Conservation (phyloP, 192 early-diverging fungal genomes). For the Rhizophagus sp. region DNA sequence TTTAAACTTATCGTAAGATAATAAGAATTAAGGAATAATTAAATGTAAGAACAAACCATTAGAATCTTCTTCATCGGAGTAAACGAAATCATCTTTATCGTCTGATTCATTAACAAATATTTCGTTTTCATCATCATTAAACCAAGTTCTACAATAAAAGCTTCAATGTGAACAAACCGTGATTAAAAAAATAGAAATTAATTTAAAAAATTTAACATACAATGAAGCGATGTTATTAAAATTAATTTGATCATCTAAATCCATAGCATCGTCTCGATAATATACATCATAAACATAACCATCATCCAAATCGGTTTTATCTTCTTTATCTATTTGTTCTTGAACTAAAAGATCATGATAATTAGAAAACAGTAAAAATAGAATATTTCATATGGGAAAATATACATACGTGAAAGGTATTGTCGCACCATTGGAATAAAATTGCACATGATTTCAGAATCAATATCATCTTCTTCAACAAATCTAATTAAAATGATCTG, state of each 20-base stretch:
- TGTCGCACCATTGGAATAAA: constrained; percentile 72
- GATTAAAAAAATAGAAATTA: neutral
- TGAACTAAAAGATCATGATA: constrained; percentile 13
- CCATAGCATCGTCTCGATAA: constrained; percentile 50
- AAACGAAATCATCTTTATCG: constrained; percentile 40
- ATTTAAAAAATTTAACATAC: constrained; percentile 35
- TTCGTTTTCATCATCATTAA: constrained; percentile 41
- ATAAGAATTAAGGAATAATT: neutral
- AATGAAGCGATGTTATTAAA: constrained; percentile 44
- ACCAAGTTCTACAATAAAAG: constrained; percentile 43
- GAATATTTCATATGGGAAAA: neutral
- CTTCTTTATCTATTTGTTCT: constrained; percentile 21
- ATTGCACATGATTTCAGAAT: constrained; percentile 56
- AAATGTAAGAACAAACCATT: constrained; percentile 43
- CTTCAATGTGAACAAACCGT: constrained; percentile 7
- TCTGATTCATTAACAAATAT: constrained; percentile 40
- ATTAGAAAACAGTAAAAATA: neutral
- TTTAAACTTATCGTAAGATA: neutral
- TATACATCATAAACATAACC: constrained; percentile 82
- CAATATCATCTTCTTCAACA: constrained; percentile 39
- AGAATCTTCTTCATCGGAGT: constrained; percentile 53
- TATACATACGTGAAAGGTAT: constrained; percentile 55
- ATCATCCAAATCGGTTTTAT: constrained; percentile 42
- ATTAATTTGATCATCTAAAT: constrained; percentile 25
- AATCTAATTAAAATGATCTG: neutral